These are phyloP conservation scores for Starmera caribaea DNA, from an alignment of 805 yeast species.

Conservation along the genomic window DNA sequence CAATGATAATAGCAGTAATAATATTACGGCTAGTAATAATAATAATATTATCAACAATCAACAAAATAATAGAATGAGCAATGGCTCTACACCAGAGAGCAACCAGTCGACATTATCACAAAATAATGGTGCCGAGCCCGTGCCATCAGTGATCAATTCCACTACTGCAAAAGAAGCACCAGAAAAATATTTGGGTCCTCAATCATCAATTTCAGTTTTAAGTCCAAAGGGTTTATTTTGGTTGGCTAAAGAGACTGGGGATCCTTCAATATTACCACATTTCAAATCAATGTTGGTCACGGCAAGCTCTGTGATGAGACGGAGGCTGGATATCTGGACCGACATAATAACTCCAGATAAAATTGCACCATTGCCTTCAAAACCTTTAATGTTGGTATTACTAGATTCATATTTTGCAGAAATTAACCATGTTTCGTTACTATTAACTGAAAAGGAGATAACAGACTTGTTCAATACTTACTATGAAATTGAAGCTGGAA, in stretches of 20 bases:
- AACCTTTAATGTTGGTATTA: constrained; percentile 12
- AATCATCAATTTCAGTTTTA: constrained; percentile 26
- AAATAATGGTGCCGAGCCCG: neutral
- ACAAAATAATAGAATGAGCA: constrained; percentile 12
- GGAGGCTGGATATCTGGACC: constrained; percentile 21
- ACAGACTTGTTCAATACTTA: constrained; percentile 11
- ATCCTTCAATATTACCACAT: constrained; percentile 9
- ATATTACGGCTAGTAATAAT: neutral
- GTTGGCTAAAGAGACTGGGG: constrained; percentile 19
- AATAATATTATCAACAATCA: neutral
- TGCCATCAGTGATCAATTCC: neutral
- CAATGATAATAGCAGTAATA: constrained; percentile 1
- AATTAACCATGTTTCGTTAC: constrained; percentile 3
- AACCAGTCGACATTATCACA: too few relatives aligned
- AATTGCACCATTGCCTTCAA: constrained; percentile 23
- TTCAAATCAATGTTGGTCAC: constrained; percentile 16
- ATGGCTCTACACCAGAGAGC: too few relatives aligned
- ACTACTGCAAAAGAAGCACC: constrained; percentile 3
- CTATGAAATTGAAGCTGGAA: constrained; percentile 5
- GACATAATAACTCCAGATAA: constrained; percentile 21
- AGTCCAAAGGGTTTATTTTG: constrained; percentile 31
- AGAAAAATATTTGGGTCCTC: constrained; percentile 14
- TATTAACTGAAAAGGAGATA: constrained; percentile 9
- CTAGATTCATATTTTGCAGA: constrained; percentile 6
- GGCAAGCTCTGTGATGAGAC: constrained; percentile 11